Base-by-base conservation (phyloP, 305 asterid genomes). In the Fraxinus xanthoxyloides region DNA sequence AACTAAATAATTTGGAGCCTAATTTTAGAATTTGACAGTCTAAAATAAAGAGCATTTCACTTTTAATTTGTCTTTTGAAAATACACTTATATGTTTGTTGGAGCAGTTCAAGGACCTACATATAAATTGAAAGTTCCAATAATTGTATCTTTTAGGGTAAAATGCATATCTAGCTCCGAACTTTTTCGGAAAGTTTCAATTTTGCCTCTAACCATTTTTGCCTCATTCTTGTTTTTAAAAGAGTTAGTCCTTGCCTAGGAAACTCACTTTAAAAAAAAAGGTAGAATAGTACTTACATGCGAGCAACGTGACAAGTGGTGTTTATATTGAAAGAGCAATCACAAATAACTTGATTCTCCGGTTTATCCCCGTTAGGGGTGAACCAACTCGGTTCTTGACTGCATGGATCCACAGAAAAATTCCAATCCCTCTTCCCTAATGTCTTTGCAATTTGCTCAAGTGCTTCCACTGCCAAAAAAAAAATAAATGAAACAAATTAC, bases 351-450 rank as follows among this genome's bases (percentile, higher is more conserved):
- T 82, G 78, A 48, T 81, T 87, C 51, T 0, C 17, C 0, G 17
- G 51, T 84, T 81, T 24, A 1, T 2, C 34, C 0, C 5, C 34
- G 0, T 3, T 31, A 31, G 3, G 85, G 46, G 75, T 59, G 0
- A 0, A 17, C 97, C 97, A 92, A 77, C 89, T 86, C 82, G 36
- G n/a, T 1, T 1, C 12, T 61, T 90, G 84, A 73, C 85, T 82
- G 82, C 97, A 92, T 19, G 94, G 97, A 87, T 92, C 90, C 73
- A 85, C 92, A 4, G 4, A 81, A 73, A 92, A 89, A 80, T 89
- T 34, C 97, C 94, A 89, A 54, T 89, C 76, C 72, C 5, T 90
- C 75, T n/a, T 90, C 74, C 89, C 90, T 56, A 92, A 19, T 3
- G 77, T 89, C 61, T 76, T 31, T 2, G 79, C 97, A 40, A 92